Conservation (phyloP, 2,329 filamentous ascomycete genomes). For the Fusarium lateritium region DNA sequence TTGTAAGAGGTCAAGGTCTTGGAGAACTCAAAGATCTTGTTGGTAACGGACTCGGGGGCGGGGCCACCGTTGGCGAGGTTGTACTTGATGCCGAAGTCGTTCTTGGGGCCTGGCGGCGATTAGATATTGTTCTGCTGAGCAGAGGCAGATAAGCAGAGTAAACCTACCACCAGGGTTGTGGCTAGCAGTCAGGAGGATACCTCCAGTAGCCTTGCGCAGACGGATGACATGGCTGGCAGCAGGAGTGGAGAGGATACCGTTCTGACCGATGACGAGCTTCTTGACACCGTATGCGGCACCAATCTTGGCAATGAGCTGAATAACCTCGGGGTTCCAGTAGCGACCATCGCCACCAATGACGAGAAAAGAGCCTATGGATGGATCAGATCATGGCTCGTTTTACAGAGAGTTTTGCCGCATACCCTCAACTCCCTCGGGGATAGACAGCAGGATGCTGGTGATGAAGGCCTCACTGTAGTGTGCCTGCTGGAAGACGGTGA, state of each 20-base stretch:
- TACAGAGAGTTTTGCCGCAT: slow-evolving; percentile 38
- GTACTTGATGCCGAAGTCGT: slow-evolving; percentile 99
- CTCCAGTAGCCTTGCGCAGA: slow-evolving; percentile 93
- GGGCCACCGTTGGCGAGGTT: slow-evolving; percentile 97
- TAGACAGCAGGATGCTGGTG: slow-evolving; percentile 93
- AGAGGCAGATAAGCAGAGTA: not conserved
- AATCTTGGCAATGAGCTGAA: slow-evolving; percentile 98
- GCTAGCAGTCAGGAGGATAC: slow-evolving; percentile 95
- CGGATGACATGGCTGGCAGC: slow-evolving; percentile 97
- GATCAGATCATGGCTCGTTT: slow-evolving; percentile 36
- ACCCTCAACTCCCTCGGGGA: slow-evolving; percentile 92
- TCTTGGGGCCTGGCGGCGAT: slow-evolving; percentile 77
- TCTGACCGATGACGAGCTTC: slow-evolving; percentile 96
- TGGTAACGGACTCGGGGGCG: slow-evolving; percentile 94
- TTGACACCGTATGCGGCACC: slow-evolving; percentile 97
- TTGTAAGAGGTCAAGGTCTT: slow-evolving; percentile 95
- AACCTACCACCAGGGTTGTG: slow-evolving; percentile 95
- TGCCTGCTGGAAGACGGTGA: slow-evolving; percentile 94
- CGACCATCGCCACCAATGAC: slow-evolving; percentile 98
- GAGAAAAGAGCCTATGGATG: slow-evolving; percentile 76
- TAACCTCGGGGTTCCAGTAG: slow-evolving; percentile 96
- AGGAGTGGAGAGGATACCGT: slow-evolving; percentile 96
- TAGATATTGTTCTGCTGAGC: not conserved
- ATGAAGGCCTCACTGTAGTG: slow-evolving; percentile 98
- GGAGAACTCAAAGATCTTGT: slow-evolving; percentile 96